Evolutionary conservation across 2,329 filamentous ascomycete species (phyloP).

Genomic region (Trichoderma breve): DNA sequence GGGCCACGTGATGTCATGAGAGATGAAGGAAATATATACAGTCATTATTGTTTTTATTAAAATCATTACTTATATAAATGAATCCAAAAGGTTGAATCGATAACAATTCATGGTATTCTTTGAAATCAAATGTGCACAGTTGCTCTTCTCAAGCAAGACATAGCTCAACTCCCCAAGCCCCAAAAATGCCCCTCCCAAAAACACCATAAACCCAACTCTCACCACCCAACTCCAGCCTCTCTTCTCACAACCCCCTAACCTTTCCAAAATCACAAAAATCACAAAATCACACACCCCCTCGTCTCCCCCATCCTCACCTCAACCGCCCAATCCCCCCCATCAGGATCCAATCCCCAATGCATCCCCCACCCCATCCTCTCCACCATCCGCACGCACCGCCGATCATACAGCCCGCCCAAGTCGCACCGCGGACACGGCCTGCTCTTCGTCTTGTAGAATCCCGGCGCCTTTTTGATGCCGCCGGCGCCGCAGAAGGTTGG

Average conservation of each 20-base stretch:
- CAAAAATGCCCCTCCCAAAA: background rate
- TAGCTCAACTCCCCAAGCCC: background rate
- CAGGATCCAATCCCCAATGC: slow-evolving; percentile 49
- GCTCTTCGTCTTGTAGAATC: slow-evolving; percentile 36
- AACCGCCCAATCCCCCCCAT: slow-evolving; percentile 37
- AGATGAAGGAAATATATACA: background rate
- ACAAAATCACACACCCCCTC: slow-evolving; percentile 33
- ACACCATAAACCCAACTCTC: background rate
- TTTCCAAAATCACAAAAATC: background rate
- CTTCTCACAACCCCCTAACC: background rate
- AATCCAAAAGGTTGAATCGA: background rate
- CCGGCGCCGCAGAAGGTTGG: slow-evolving; percentile 41
- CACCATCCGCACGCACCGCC: slow-evolving; percentile 48
- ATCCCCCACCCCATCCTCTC: slow-evolving; percentile 42
- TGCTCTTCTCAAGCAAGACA: background rate
- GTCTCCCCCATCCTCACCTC: slow-evolving; percentile 32
- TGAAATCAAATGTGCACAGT: background rate
- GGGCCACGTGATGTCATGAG: slow-evolving; percentile 27
- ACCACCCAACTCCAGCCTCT: background rate
- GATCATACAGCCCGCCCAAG: slow-evolving; percentile 44
- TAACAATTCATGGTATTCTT: rapidly evolving
- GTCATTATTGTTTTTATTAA: background rate
- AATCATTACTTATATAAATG: background rate
- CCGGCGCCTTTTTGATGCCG: slow-evolving; percentile 36
- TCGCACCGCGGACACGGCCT: slow-evolving; percentile 45